Evolutionary conservation across 352 stramenopile species (phyloP).

Genomic region (Globisporangium canariense): DNA sequence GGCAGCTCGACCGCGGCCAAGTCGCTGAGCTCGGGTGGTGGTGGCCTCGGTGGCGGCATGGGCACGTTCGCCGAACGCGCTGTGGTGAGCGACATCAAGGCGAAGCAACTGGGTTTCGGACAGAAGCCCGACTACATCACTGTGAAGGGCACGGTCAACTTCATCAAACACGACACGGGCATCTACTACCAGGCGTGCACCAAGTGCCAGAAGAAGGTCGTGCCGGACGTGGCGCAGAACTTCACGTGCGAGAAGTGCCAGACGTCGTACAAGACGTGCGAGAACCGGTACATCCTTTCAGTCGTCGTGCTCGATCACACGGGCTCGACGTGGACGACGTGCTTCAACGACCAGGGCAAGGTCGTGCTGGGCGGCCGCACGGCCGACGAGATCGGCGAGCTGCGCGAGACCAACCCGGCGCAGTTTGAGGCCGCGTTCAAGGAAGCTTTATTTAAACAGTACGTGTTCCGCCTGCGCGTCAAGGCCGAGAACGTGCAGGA

Average conservation of each 20-base stretch:
- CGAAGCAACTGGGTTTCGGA: conserved; percentile 91
- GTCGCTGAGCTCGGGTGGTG: conserved; percentile 67
- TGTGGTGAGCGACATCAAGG: conserved; percentile 92
- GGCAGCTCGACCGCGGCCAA: conserved; percentile 68
- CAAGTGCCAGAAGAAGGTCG: conserved; percentile 91
- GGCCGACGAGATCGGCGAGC: conserved; percentile 91
- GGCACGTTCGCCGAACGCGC: conserved; percentile 88
- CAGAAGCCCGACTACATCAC: conserved; percentile 97
- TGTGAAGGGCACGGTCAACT: conserved; percentile 95
- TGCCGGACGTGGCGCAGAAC: conserved; percentile 91
- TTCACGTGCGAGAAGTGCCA: conserved; percentile 97
- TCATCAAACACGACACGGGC: conserved; percentile 94
- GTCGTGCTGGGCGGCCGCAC: conserved; percentile 89
- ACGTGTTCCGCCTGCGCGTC: conserved; percentile 85
- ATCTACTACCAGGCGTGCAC: conserved; percentile 87
- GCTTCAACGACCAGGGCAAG: conserved; percentile 97
- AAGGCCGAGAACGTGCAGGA: conserved; percentile 97
- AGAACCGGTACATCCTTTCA: conserved; percentile 96
- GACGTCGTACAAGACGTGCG: conserved; percentile 91
- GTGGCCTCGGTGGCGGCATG: conserved; percentile 70
- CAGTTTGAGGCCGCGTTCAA: conserved; percentile 93
- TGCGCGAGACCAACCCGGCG: conserved; percentile 81
- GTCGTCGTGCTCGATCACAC: conserved; percentile 93
- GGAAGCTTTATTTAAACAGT: conserved; percentile 90
- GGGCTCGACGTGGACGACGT: conserved; percentile 92